Conservation (phyloP, 352 stramenopile genomes). For the Blastocystis sp. region DNA sequence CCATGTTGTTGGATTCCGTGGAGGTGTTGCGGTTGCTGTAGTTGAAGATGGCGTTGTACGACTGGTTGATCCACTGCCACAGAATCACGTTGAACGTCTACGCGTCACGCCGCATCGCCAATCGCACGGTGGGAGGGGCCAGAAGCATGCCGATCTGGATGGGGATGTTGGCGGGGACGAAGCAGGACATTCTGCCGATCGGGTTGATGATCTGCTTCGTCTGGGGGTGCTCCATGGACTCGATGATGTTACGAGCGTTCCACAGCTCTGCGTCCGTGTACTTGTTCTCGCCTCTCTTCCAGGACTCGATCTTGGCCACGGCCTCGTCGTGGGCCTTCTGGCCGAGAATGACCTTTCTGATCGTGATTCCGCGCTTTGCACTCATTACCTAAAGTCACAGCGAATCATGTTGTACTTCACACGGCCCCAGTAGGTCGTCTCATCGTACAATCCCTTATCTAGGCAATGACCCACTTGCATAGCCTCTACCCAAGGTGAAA, state of each 20-base stretch:
- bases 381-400: conserved; percentile 25
- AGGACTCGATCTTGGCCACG: conserved; percentile 59
- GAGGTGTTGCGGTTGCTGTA: conserved; percentile 49
- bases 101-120: neutral
- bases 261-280: conserved; percentile 37
- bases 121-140: conserved; percentile 26
- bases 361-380: neutral
- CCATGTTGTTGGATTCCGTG: conserved; percentile 79
- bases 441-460: conserved; percentile 64
- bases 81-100: conserved; percentile 76
- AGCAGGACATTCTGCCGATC: conserved; percentile 81
- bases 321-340: conserved; percentile 37
- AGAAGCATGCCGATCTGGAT: conserved; percentile 74
- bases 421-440: conserved; percentile 69
- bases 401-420: conserved; percentile 70
- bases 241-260: conserved; percentile 54
- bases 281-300: conserved; percentile 39
- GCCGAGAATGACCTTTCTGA: conserved; percentile 45
- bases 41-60: no score
- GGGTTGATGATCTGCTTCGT: conserved; percentile 84
- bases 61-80: conserved; percentile 77
- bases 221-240: conserved; percentile 78
- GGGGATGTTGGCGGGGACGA: conserved; percentile 83
- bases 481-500: conserved; percentile 14
- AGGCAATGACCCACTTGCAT: neutral